Evolutionary conservation across 345 rosid genomes (phyloP), one percentile per base, ranked within the genome.

Genomic region (Eucalyptus erythrocorys): DNA sequence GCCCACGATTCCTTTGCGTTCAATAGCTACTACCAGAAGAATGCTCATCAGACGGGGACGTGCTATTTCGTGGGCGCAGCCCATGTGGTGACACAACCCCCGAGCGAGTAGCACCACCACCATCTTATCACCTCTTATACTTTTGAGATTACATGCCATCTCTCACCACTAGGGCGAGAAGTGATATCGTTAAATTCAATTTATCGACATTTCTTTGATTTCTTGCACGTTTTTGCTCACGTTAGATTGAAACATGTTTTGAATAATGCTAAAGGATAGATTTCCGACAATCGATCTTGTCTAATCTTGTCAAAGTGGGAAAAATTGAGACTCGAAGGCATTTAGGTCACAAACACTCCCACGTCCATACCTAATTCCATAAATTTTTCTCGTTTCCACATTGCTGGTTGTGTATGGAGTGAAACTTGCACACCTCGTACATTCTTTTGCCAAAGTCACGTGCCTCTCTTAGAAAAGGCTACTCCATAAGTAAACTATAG

Each of bases 1-100:
- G 96, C 99, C 1, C 99, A 97, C 86, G 98, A 99, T 13, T 95
- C 99, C 37, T 97, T 93, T 61, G 99, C 99, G 4, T 96, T 96
- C 90, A 96, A 97, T 90, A 96, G 98, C 90, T 96, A 95, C 82
- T 97, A 96, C 85, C 98, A 97, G 95, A 96, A 93, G 91, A 93
- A 94, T 40, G 91, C 89, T 24, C 98, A 98, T 53, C 89, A 61
- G n/a, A 50, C 88, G 55, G 99, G 99, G 81, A 91, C 94, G 87
- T 96, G 99, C 50, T 87, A 92, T 27, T 97, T 96, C 89, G 94
- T 93, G 9, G 98, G 98, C 51, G 92, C 94, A 6, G 97, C 97
- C 10, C 92, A 92, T 86, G 95, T 96, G 27, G 98, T 94, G 90
- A 91, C 94, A 2, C 96, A 93, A 64, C 89, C 91, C 86, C 99